Evolutionary conservation across 1,284 basidiomycete genomes (phyloP).

Genomic region (Fomitopsis palustris): DNA sequence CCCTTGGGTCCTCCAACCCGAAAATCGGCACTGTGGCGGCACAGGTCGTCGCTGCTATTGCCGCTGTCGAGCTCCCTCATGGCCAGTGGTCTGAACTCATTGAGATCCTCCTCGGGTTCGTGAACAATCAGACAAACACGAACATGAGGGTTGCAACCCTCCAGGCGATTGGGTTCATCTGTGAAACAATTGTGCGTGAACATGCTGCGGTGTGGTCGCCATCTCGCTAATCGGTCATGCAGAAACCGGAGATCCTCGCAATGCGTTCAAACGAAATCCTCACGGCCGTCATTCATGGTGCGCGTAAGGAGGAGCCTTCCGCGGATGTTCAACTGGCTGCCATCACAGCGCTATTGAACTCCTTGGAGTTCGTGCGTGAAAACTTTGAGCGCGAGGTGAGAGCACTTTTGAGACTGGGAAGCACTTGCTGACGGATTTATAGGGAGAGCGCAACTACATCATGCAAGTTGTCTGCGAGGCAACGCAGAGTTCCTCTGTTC

Average conservation of each 20-base stretch:
- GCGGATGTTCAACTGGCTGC: constrained; percentile 94
- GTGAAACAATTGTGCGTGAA: constrained; percentile 86
- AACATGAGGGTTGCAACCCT: constrained; percentile 87
- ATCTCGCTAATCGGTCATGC: constrained; percentile 6
- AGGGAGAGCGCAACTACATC: constrained; percentile 99
- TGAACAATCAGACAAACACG: constrained; percentile 75
- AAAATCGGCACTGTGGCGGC: constrained; percentile 88
- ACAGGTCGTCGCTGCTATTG: constrained; percentile 93
- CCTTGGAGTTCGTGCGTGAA: constrained; percentile 94
- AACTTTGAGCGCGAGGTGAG: constrained; percentile 96
- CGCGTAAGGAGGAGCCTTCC: constrained; percentile 94
- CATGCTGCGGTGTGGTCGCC: constrained; percentile 9
- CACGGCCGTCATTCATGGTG: constrained; percentile 98
- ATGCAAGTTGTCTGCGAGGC: constrained; percentile 99
- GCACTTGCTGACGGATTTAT: constrained; percentile 10
- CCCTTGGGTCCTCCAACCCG: constrained; percentile 71
- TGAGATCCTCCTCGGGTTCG: constrained; percentile 83
- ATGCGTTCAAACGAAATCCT: constrained; percentile 95
- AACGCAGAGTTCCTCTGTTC: constrained; percentile 78
- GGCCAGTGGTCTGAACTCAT: constrained; percentile 92
- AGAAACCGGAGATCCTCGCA: constrained; percentile 91
- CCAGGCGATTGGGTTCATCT: constrained; percentile 96
- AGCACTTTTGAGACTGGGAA: neutral
- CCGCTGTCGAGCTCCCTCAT: constrained; percentile 87
- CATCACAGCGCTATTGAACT: constrained; percentile 91